Evolutionary conservation across 2,329 filamentous ascomycete genomes (phyloP).

Genomic region (Cordyceps cateniannulata): DNA sequence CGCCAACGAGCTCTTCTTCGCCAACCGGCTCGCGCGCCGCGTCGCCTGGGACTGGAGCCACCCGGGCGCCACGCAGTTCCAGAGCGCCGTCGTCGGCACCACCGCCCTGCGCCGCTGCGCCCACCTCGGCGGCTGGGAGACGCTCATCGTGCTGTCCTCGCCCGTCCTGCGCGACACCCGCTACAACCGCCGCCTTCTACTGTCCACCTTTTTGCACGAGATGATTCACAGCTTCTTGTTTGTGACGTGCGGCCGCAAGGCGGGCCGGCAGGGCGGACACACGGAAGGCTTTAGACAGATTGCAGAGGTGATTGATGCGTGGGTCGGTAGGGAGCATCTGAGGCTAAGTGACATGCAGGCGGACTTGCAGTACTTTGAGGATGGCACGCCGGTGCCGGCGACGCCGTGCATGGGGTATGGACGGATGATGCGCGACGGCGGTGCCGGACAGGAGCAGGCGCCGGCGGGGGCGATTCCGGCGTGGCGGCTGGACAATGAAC

Average conservation of each 20-base stretch:
- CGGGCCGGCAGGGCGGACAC: slow-evolving; percentile 50
- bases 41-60: slow-evolving; percentile 59
- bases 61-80: slow-evolving; percentile 41
- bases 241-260: slow-evolving; percentile 53
- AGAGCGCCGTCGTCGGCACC: slow-evolving; percentile 53
- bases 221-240: slow-evolving; percentile 63
- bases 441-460: background rate
- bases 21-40: slow-evolving; percentile 46
- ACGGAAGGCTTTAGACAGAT: slow-evolving; percentile 54
- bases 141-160: slow-evolving; percentile 54
- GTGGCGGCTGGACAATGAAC: slow-evolving; percentile 14
- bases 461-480: background rate
- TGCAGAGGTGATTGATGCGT: slow-evolving; percentile 52
- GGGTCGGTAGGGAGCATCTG: slow-evolving; percentile 50
- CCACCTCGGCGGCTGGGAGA: slow-evolving; percentile 49
- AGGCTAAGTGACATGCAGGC: slow-evolving; percentile 55
- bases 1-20: slow-evolving; percentile 58
- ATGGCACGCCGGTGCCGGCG: slow-evolving; percentile 1
- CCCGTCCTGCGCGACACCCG: slow-evolving; percentile 49
- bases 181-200: slow-evolving; percentile 55
- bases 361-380: slow-evolving; percentile 49
- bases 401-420: slow-evolving; percentile 6
- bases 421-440: background rate
- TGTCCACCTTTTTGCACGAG: slow-evolving; percentile 60
- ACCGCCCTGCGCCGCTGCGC: slow-evolving; percentile 53